Evolutionary conservation across 257 asterid species (phyloP).

Genomic region (Solanum neorickii): DNA sequence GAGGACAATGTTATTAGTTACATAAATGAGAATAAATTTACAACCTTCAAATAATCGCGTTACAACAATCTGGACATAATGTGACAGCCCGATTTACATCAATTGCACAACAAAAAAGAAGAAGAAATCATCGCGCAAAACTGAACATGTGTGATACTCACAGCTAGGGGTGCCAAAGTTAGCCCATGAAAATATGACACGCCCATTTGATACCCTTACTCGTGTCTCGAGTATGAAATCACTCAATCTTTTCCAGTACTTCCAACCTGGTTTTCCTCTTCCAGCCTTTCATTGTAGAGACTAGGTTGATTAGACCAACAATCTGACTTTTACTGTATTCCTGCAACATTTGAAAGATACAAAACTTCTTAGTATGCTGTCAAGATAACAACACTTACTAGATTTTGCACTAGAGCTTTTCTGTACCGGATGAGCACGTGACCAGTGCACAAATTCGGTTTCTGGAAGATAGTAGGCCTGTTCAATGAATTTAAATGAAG

Average conservation of each 20-base stretch:
- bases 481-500: neutral
- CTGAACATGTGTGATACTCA: neutral
- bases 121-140: neutral
- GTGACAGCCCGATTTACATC: constrained; percentile 12
- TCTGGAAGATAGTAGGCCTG: constrained; percentile 99
- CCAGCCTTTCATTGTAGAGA: constrained; percentile 93
- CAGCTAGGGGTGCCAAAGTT: neutral
- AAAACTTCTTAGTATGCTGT: neutral
- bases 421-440: constrained; percentile 89
- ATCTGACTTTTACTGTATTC: constrained; percentile 80
- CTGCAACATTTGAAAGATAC: constrained; percentile 26
- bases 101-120: constrained; percentile 9
- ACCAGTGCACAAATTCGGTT: constrained; percentile 94
- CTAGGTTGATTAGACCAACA: constrained; percentile 75
- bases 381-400: neutral
- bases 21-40: constrained; percentile 8
- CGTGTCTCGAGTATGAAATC: neutral
- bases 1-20: neutral
- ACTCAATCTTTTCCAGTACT: constrained; percentile 83
- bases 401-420: neutral
- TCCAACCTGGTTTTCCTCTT: constrained; percentile 86
- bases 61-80: neutral
- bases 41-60: constrained; percentile 5
- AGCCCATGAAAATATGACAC: neutral
- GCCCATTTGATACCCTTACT: neutral